Conservation (phyloP, 2,329 filamentous ascomycete species). For the Trichoderma atrobrunneum region DNA sequence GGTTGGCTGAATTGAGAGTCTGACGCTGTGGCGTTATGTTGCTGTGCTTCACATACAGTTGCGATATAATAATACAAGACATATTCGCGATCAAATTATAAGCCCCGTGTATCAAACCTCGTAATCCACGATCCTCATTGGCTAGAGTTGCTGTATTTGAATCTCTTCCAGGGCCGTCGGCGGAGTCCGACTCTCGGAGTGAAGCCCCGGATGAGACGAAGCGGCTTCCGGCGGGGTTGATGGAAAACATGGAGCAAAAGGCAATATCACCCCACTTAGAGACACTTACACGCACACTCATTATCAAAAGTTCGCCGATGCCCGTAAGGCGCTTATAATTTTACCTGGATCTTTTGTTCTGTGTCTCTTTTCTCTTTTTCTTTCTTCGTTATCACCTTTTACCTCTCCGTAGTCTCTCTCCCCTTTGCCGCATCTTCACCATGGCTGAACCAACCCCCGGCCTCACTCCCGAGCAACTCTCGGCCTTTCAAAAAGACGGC, state of each 20-base stretch:
- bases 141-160: neutral
- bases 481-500: constrained; percentile 75
- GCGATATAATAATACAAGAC: neutral
- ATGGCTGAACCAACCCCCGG: constrained; percentile 37
- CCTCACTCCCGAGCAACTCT: constrained; percentile 69
- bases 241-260: neutral
- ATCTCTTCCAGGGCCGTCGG: neutral
- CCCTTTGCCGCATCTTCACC: constrained; percentile 18
- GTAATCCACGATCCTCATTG: neutral
- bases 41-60: neutral
- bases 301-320: constrained; percentile 6
- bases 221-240: constrained; percentile 17
- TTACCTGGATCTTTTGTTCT: neutral
- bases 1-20: neutral
- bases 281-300: neutral
- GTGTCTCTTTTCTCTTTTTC: neutral
- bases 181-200: constrained; percentile 3
- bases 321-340: neutral
- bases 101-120: neutral
- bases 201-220: neutral
- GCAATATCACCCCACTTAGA: constrained; percentile 11
- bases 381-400: neutral
- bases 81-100: neutral
- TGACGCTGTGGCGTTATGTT: neutral
- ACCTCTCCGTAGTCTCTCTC: neutral